Evolutionary conservation across 192 early-diverging fungal species (phyloP), one percentile per base, ranked within the genome.

Genomic region (Chytriomyces sp.): DNA sequence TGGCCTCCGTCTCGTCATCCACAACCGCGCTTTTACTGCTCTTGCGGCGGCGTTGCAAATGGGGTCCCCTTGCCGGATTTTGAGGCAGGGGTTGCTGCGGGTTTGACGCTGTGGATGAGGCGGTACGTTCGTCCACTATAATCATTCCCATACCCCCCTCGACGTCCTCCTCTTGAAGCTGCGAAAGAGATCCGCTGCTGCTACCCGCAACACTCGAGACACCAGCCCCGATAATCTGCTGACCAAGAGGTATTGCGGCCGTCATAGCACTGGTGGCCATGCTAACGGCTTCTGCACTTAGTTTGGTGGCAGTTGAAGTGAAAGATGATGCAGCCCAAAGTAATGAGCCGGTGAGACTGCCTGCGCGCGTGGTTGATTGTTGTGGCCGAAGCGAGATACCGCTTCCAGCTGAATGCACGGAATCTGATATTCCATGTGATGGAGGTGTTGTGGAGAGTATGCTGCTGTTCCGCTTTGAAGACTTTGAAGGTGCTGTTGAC

Each of bases 101-200:
- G 44, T 49, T 49, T 49, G 1, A 14, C 44, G 2, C 17, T n/a
- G 14, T 49, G 22, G 17, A 14, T 49, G 14, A 14, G 22, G 17
- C 44, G 2, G 17, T 14, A 49, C 22, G 17, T 49, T 49, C 44
- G 0, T 49, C 44, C 44, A 49, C 44, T 14, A 49, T 49, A 22
- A 49, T 49, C 17, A 49, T 49, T 22, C 44, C 44, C 44, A 49
- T 49, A n/a, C 44, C 44, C 14, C 44, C 44, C 44, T 49, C 44
- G 22, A 49, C 22, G 22, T 53, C 44, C 14, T 49, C 63, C 33
- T 64, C 63, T 52, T 64, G 26, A 64, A 22, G 4, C 44, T 64
- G 22, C 0, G 10, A 57, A 57, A n/a, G 14, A 25, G 55, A 57
- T 7, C 19, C 19, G 4, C 19, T 30, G 55, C 22, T 57, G 3